Evolutionary conservation across 2,329 filamentous ascomycete genomes (phyloP), one percentile per base, ranked within the genome.

Genomic region (Diaporthe ilicicola): DNA sequence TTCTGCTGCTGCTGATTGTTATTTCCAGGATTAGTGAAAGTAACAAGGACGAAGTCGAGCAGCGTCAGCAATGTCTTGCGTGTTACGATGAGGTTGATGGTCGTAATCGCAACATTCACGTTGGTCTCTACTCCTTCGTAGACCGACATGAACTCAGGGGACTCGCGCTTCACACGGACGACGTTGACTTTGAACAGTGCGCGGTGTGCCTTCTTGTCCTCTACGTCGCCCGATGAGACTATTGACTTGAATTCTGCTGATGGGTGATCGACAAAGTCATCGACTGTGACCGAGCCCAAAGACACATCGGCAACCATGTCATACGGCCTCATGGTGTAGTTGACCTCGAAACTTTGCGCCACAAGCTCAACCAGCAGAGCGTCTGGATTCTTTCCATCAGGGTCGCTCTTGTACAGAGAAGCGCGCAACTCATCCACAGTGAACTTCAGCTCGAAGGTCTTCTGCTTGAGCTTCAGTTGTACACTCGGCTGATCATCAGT

Each of bases 41-140:
- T 99, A 50, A 94, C 87, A 22, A 99, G 89, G 42, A 98, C 91
- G 77, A 99, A 99, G 79, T 99, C 96, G 53, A 99, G 83, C 0
- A 99, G 84, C 0, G 95, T 99, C 67, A 99, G 86, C 3, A 99
- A 84, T 0, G 97, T 99, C 81, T 93, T 95, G 74, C 97, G 88
- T 0, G 97, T 99, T 10, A 99, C 94, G 42, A 99, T 90, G 27
- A 99, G 81, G 78, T 98, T 98, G 83, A 99, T 97, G 0, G 96
- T 99, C 0, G 96, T 98, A 15, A 99, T 91, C 0, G 91, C 91
- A 1, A 96, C 92, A 72, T 97, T 94, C 54, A 99, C 88, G 76
- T 99, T 98, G 34, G 93, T 98, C 74, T 97, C 94, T 69, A 98
- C 92, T 1, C 95, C 94, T 77, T 98, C 94, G 76, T 97, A 98